Evolutionary conservation across 2,329 filamentous ascomycete genomes (phyloP), one percentile per base, ranked within the genome.

Genomic region (Aspergillus tanneri): DNA sequence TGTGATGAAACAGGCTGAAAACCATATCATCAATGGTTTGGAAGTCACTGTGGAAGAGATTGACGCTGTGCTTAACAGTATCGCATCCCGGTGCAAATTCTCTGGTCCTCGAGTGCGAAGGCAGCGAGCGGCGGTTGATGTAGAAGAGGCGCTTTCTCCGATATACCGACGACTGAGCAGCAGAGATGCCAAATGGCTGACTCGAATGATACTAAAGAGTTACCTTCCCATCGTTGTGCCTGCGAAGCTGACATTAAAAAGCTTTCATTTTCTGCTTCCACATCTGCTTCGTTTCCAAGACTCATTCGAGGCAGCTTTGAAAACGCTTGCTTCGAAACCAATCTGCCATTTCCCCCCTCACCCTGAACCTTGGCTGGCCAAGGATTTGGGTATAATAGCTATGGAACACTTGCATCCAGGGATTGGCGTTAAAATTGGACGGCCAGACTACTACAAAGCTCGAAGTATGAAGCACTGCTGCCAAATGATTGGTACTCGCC

Each of bases 111-210:
- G 76, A 12, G 72, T 90, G 45, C 77, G 79, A 60, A 61, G 62
- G 28, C 64, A 65, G 25, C 59, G 68, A 36, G 57, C 66, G 16
- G 65, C 66, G 4, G 64, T 66, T 2, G 65, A 72, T 58, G 60
- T 79, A 61, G 67, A 74, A 18, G 68, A 71, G 4, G 65, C 77
- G 3, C 66, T 92, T 1, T 74, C 74, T 16, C 63, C 65, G 0
- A 62, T 91, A 1, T 87, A 87, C 59, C 72, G 70, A 23, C 78
- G 81, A 6, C 63, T 90, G 8, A 75, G 75, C 37, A 81, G 88
- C 3, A 74, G 76, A 35, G 88, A 95, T 62, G 86, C 85, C 3
- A 96, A 96, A 70, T 96, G 91, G 91, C 77, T 96, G 9, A 88
- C 88, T 0, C 80, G 91, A 3, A 73, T 96, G 23, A 76, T 96